A percentile compares a stretch with the other conserved stretches of the same genome.
phyloP scores from a whole-genome alignment of 257 asterid genomes.

The Cynanchum wilfordii region DNA sequence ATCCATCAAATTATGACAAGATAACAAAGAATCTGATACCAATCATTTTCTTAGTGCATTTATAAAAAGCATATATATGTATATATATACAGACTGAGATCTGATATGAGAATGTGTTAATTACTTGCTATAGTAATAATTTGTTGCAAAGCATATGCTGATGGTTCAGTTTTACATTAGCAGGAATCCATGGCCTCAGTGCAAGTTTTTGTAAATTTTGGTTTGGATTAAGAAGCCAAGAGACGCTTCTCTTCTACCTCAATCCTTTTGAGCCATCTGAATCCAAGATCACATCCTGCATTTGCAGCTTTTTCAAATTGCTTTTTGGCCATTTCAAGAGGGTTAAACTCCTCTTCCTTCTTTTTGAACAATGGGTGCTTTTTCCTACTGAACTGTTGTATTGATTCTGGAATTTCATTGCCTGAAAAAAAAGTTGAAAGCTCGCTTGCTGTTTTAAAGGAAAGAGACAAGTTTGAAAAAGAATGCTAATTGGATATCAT shows the following conservation, averaged over 20 bases:
- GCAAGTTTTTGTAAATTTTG: background rate
- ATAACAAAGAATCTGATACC: too few species aligned
- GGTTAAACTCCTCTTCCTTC: conserved; percentile 32
- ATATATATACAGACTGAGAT: too few species aligned
- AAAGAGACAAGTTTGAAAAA: background rate
- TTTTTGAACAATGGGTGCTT: conserved; percentile 31
- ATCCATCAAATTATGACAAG: too few species aligned
- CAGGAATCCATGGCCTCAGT: background rate
- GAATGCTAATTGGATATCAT: background rate
- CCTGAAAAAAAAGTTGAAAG: conserved; percentile 38
- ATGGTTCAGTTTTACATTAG: too few species aligned
- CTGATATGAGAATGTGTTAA: too few species aligned
- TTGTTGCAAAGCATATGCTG: too few species aligned
- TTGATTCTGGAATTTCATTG: conserved; percentile 58
- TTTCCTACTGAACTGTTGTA: conserved; percentile 46
- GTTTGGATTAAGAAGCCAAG: conserved; percentile 20
- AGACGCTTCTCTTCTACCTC: conserved; percentile 59
- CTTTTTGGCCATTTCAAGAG: conserved; percentile 66
- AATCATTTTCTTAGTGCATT: too few species aligned
- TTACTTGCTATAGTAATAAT: too few species aligned
- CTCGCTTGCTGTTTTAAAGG: too few species aligned
- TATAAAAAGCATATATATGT: too few species aligned
- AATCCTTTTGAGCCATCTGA: conserved; percentile 69
- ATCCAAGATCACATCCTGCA: conserved; percentile 85
- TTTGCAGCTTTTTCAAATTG: conserved; percentile 80